phyloP scores from a whole-genome alignment of 2,329 filamentous ascomycete species.

The Neurospora sp. region DNA sequence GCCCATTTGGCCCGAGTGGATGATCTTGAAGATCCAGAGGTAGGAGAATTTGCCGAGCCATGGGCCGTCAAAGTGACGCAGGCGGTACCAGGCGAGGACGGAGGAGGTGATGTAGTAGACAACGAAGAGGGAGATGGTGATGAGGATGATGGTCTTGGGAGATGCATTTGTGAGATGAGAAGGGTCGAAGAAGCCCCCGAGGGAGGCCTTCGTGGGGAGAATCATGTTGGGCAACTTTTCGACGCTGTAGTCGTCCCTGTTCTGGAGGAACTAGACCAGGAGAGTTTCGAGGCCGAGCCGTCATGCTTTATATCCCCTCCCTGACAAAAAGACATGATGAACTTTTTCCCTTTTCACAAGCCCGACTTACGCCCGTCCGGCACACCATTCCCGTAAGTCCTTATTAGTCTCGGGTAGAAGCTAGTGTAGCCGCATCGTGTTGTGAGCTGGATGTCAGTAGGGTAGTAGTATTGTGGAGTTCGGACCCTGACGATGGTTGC shows the following conservation, averaged over 20 bases:
- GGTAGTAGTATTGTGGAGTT: background rate
- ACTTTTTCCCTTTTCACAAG: background rate
- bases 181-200: background rate
- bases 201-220: background rate
- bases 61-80: slow-evolving; percentile 20
- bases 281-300: background rate
- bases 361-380: background rate
- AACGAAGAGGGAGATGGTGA: background rate
- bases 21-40: slow-evolving; percentile 20
- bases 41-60: slow-evolving; percentile 24
- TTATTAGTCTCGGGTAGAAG: background rate
- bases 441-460: background rate
- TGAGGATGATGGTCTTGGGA: background rate
- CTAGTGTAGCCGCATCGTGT: background rate
- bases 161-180: background rate
- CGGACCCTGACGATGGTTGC: background rate
- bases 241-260: background rate
- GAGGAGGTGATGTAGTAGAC: slow-evolving; percentile 12
- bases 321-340: background rate
- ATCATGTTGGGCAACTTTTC: background rate
- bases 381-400: background rate
- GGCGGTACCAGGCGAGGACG: slow-evolving; percentile 11
- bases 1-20: slow-evolving; percentile 18
- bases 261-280: background rate
- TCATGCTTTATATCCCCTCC: background rate